A percentile compares a stretch with the other conserved stretches of the same genome.
These are phyloP conservation scores for Neopestalotiopsis sp. DNA, from an alignment of 2,329 filamentous ascomycete species.

Conservation along the genomic window DNA sequence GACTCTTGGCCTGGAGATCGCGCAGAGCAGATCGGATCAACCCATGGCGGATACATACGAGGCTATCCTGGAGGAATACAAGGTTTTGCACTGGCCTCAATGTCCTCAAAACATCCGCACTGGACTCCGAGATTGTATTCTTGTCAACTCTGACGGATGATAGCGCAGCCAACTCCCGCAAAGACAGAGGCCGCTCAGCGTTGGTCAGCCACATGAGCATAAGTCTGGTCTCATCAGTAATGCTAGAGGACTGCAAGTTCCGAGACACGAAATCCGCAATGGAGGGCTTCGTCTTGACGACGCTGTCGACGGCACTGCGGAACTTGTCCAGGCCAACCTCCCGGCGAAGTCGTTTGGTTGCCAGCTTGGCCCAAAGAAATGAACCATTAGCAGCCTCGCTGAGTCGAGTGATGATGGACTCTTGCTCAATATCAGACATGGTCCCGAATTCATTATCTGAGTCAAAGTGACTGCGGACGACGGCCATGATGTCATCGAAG, in stretches of 20 bases:
- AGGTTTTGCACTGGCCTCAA: slow-evolving; percentile 38
- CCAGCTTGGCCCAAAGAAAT: slow-evolving; percentile 45
- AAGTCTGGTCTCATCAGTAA: slow-evolving; percentile 37
- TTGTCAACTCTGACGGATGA: slow-evolving; percentile 38
- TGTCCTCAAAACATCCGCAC: slow-evolving; percentile 30
- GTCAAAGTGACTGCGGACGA: slow-evolving; percentile 36
- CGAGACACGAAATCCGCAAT: slow-evolving; percentile 39
- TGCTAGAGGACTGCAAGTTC: slow-evolving; percentile 29
- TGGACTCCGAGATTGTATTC: slow-evolving; percentile 32
- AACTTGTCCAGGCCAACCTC: slow-evolving; percentile 12
- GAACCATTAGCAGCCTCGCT: slow-evolving; percentile 40
- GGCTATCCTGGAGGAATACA: slow-evolving; percentile 39
- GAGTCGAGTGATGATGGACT: slow-evolving; percentile 38
- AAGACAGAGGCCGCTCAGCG: slow-evolving; percentile 39
- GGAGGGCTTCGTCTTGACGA: slow-evolving; percentile 32
- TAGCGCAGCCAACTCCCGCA: slow-evolving; percentile 38
- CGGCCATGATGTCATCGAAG: slow-evolving; percentile 42
- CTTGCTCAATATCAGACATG: slow-evolving; percentile 38
- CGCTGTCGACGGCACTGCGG: slow-evolving; percentile 34
- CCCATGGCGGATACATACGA: slow-evolving; percentile 42
- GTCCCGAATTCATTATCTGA: slow-evolving; percentile 28
- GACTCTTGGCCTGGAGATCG: slow-evolving; percentile 38
- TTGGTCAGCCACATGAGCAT: slow-evolving; percentile 45
- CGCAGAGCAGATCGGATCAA: slow-evolving; percentile 37
- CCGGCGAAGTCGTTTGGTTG: slow-evolving; percentile 31